Conservation (phyloP, 208 protist genomes). For the Trypanosoma cruzi region DNA sequence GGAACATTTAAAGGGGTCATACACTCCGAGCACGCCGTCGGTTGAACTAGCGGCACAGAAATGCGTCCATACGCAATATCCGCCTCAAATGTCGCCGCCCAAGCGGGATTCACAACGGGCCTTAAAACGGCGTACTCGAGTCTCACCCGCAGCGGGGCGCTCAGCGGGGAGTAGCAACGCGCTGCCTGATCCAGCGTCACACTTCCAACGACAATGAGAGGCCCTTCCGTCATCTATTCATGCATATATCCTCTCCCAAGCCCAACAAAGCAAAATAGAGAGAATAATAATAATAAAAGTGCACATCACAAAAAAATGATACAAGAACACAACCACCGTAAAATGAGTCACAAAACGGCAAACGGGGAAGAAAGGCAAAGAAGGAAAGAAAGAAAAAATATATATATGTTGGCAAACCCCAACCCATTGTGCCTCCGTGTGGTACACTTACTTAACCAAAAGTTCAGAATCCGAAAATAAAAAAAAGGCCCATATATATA, state of each 20-base stretch:
- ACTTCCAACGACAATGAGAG: background rate
- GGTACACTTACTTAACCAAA: background rate
- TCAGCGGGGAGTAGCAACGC: constrained; percentile 25
- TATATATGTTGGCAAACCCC: too few species aligned
- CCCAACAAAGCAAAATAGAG: background rate
- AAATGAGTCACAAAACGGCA: background rate
- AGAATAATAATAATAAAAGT: background rate
- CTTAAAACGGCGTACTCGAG: constrained; percentile 26
- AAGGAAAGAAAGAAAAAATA: constrained; percentile 16
- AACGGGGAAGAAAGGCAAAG: background rate
- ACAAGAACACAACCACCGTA: background rate
- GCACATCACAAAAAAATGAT: too few species aligned
- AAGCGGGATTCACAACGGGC: constrained; percentile 10
- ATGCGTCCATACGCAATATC: constrained; percentile 45
- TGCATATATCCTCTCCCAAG: background rate
- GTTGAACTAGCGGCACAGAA: constrained; percentile 7
- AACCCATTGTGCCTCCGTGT: background rate
- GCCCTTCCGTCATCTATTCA: background rate
- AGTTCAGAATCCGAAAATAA: background rate
- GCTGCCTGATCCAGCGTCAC: constrained; percentile 1
- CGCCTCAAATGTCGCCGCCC: constrained; percentile 42
- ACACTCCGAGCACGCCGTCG: background rate
- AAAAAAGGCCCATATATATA: background rate
- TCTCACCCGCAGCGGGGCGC: constrained; percentile 29
- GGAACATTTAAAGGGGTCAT: background rate